Base-by-base conservation (phyloP, 1,284 basidiomycete genomes). In the Kwoniella shivajii region DNA sequence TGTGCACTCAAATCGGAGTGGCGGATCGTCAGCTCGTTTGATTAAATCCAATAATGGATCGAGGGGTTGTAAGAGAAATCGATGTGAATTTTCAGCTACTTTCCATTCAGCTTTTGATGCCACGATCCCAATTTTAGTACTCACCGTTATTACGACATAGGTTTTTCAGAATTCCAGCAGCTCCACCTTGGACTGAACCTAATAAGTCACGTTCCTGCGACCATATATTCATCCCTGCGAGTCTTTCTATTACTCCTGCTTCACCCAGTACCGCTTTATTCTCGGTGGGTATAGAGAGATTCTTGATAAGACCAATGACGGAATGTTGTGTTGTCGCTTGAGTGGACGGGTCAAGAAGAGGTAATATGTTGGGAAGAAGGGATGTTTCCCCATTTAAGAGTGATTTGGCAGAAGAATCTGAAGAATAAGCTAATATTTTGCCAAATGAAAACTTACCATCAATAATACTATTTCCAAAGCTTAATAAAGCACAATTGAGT, bases 161-260 rank as follows among this genome's bases (percentile, higher is more conserved):
- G 70, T 96, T 89, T 78, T 97, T 97, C 29, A 89, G 83, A 16
- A 93, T 82, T 0, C 90, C 91, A 41, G 97, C 88, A 0, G 90
- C 90, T 45, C 86, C 87, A 26, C 92, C 83, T 76, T 98, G 95
- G 0, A 98, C 85, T 11, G 89, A 84, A 54, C 90, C 88, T 11
- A 88, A 85, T 79, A 92, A 85, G 72, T 94, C 90, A 6, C 83
- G 79, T 57, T 84, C 83, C 49, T 85, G 82, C 27, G 83, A 82
- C 85, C 88, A 92, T 9, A 91, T 80, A 2, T 85, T 84, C 59
- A 88, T 87, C n/a, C 78, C 75, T 7, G 84, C 79, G 20, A 93
- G 81, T 20, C 80, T 77, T 44, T 84, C 82, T 20, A 93, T 78
- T 29, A 93, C 80, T 18, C 82, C 82, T 13, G 85, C 84, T 36